Evolutionary conservation across 306 rosid species (phyloP).

Genomic region (Delonix regia): DNA sequence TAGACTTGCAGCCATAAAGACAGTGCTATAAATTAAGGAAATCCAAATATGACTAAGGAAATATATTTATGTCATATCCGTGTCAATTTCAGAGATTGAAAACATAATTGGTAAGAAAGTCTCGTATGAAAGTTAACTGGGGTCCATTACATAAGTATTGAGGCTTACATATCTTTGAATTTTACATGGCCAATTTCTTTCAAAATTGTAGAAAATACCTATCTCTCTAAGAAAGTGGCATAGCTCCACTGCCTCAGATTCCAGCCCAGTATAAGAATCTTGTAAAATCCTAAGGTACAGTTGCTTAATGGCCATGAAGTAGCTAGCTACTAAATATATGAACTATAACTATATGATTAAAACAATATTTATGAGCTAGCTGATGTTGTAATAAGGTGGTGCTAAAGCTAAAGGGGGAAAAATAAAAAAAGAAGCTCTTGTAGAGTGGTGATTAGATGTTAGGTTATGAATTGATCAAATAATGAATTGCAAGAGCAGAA

Average conservation of each 20-base stretch:
- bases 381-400: neutral
- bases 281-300: conserved; percentile 2
- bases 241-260: conserved; percentile 30
- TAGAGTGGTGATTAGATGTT: neutral
- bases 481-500: neutral
- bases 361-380: neutral
- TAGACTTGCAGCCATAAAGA: neutral
- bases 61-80: conserved; percentile 5
- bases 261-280: conserved; percentile 35
- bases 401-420: too few relatives aligned
- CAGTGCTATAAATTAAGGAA: conserved; percentile 26
- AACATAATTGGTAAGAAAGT: neutral
- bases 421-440: neutral
- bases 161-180: too few relatives aligned
- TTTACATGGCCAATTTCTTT: too few relatives aligned
- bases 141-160: neutral
- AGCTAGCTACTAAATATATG: conserved; percentile 19
- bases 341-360: neutral
- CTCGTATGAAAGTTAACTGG: neutral
- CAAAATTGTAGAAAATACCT: neutral
- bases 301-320: conserved; percentile 22
- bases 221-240: conserved; percentile 21
- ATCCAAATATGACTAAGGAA: neutral
- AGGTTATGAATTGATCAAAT: neutral
- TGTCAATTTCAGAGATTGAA: conserved; percentile 2